phyloP scores from a whole-genome alignment of 2,329 filamentous ascomycete species.

The Laburnicola sp. region DNA sequence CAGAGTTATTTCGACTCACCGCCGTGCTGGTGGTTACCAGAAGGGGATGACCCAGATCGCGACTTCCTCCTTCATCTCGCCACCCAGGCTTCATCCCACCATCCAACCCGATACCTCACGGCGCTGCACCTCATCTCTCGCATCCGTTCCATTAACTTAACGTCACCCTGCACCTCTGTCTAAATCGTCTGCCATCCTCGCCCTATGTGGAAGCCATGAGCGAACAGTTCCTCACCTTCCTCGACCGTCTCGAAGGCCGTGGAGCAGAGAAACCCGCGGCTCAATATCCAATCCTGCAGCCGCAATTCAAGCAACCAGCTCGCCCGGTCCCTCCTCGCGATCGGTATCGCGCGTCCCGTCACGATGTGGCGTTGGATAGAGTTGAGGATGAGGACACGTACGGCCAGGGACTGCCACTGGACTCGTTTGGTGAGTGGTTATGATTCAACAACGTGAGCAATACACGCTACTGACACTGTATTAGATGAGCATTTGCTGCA shows the following conservation, averaged over 20 bases:
- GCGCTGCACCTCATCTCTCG: neutral
- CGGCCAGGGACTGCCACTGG: slow-evolving; percentile 32
- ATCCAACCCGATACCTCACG: neutral
- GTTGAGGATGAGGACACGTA: slow-evolving; percentile 30
- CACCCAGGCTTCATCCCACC: slow-evolving; percentile 3
- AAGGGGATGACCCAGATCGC: slow-evolving; percentile 13
- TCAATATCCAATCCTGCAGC: slow-evolving; percentile 19
- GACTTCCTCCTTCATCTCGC: slow-evolving; percentile 24
- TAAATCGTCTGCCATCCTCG: neutral
- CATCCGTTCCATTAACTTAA: neutral
- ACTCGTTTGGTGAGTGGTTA: slow-evolving; percentile 53
- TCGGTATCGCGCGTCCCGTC: slow-evolving; percentile 28
- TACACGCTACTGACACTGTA: neutral
- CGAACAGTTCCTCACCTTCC: slow-evolving; percentile 14
- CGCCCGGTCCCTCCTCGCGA: slow-evolving; percentile 21
- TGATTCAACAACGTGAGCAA: neutral
- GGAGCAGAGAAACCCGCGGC: slow-evolving; percentile 5
- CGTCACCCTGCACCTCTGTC: neutral
- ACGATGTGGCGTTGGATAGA: slow-evolving; percentile 22
- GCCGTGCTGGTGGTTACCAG: neutral
- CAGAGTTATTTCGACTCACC: neutral
- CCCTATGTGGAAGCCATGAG: slow-evolving; percentile 22
- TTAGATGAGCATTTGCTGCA: slow-evolving; percentile 44
- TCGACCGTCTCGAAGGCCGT: slow-evolving; percentile 15
- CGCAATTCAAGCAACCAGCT: slow-evolving; percentile 17